Percentiles rank a stretch among this genome's conserved stretches.
These are phyloP conservation scores for Candida ascalaphidarum DNA, from an alignment of 805 yeast genomes.

Conservation along the genomic window DNA sequence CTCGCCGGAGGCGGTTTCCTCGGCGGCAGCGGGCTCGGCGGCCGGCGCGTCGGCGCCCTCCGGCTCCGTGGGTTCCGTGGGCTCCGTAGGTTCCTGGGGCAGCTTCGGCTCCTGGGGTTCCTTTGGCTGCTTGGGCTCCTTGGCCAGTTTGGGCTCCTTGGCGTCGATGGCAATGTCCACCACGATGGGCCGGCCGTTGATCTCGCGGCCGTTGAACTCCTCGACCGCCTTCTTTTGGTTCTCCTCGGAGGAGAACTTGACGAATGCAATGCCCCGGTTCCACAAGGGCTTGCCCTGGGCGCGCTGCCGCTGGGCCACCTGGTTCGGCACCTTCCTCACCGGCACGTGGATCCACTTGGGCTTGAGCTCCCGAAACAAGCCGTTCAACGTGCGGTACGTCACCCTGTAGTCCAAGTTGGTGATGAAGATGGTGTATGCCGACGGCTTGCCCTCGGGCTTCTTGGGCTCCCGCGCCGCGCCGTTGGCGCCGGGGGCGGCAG, in stretches of 20 bases:
- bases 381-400: conserved; percentile 36
- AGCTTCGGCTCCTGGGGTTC: conserved; percentile 1
- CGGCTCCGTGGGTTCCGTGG: not conserved
- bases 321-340: conserved; percentile 36
- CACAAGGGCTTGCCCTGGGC: conserved; percentile 33
- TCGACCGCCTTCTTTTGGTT: conserved; percentile 65
- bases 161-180: conserved; percentile 72
- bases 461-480: conserved; percentile 1
- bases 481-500: conserved; percentile 5
- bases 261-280: conserved; percentile 61
- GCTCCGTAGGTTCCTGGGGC: not conserved
- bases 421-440: conserved; percentile 52
- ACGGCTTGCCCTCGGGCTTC: conserved; percentile 42
- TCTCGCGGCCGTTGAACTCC: conserved; percentile 55
- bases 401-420: conserved; percentile 50
- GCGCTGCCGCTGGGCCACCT: conserved; percentile 33
- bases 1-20: no score
- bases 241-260: conserved; percentile 50
- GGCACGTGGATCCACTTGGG: conserved; percentile 59
- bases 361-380: conserved; percentile 37
- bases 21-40: not conserved
- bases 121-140: no score
- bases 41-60: no score
- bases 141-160: conserved; percentile 17
- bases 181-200: conserved; percentile 57